Evolutionary conservation across 2,329 filamentous ascomycete genomes (phyloP).

Genomic region (Pyricularia grisea): DNA sequence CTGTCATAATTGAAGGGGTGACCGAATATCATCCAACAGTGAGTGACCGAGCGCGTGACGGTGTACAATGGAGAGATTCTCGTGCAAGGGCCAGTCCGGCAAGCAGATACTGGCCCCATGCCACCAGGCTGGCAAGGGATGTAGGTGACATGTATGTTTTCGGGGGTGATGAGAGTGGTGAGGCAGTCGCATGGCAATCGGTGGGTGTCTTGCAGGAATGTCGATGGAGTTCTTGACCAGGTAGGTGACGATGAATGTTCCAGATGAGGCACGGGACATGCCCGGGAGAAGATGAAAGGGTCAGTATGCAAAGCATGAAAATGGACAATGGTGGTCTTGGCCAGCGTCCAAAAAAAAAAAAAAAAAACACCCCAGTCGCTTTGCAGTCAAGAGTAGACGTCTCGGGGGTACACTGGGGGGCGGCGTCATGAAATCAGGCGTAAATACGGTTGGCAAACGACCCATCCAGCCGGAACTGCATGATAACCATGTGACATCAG

Average conservation of each 20-base stretch:
- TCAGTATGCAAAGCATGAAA: background rate
- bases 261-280: background rate
- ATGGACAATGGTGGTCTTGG: background rate
- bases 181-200: background rate
- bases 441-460: background rate
- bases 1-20: background rate
- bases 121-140: background rate
- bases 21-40: background rate
- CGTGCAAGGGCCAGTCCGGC: background rate
- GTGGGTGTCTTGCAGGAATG: background rate
- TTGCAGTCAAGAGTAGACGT: no score
- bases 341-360: background rate
- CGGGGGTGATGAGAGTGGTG: background rate
- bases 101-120: background rate
- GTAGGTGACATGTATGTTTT: background rate
- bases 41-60: no score
- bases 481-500: background rate
- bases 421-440: background rate
- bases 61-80: background rate
- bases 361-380: no score
- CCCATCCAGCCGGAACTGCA: background rate
- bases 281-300: conserved; percentile 1
- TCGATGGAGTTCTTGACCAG: background rate
- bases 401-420: background rate
- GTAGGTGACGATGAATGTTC: background rate